These are phyloP conservation scores for Pichia scutulata DNA, from an alignment of 805 yeast species.

Conservation along the genomic window DNA sequence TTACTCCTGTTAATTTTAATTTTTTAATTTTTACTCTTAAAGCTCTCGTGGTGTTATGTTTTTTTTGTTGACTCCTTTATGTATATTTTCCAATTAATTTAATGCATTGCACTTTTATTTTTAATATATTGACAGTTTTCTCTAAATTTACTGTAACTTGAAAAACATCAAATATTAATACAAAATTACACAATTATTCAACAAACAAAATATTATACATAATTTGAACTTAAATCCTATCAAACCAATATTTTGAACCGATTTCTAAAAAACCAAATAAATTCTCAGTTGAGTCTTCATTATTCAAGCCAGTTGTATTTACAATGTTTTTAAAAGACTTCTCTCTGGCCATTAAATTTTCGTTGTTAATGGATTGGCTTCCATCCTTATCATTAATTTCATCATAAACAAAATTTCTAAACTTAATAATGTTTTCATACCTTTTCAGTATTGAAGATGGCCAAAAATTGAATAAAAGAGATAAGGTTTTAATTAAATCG, in stretches of 20 bases:
- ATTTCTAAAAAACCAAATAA: slow-evolving; percentile 9
- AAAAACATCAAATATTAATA: too few species aligned
- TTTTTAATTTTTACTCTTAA: not conserved
- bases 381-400: not conserved
- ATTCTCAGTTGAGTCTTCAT: not conserved
- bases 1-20: not conserved
- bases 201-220: too few species aligned
- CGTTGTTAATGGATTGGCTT: too few species aligned
- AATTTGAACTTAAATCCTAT: not conserved
- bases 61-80: too few species aligned
- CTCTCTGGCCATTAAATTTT: not conserved
- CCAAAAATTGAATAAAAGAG: slow-evolving; percentile 12
- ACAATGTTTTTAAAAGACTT: not conserved
- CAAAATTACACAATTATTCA: not conserved
- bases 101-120: too few species aligned
- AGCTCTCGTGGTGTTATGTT: too few species aligned
- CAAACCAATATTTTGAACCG: slow-evolving; percentile 10
- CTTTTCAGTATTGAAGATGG: slow-evolving; percentile 12
- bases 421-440: slow-evolving; percentile 13
- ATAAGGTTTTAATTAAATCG: slow-evolving; percentile 8
- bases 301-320: not conserved
- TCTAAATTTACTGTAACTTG: too few species aligned
- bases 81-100: too few species aligned
- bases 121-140: too few species aligned
- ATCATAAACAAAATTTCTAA: slow-evolving; percentile 6